These are phyloP conservation scores for Chytriomyces sp. DNA, from an alignment of 192 early-diverging fungal species.

Conservation along the genomic window DNA sequence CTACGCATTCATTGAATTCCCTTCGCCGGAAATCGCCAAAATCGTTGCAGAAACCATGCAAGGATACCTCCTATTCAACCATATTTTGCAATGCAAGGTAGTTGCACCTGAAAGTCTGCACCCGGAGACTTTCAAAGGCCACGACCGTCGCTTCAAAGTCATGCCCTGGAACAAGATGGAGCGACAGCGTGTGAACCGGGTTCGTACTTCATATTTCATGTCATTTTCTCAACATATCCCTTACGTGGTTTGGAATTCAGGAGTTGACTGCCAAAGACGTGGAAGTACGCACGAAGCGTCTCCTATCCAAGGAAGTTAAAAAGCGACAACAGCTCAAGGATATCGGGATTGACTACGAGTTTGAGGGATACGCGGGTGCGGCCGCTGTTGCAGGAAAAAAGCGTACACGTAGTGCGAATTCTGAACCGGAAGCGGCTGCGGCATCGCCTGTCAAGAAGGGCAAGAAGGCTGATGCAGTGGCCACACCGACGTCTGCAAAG, in stretches of 20 bases:
- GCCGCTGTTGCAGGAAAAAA: background rate
- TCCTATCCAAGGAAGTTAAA: constrained; percentile 61
- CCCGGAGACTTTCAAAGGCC: constrained; percentile 69
- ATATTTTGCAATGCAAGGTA: constrained; percentile 48
- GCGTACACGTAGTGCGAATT: background rate
- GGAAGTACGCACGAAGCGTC: constrained; percentile 42
- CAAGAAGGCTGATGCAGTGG: background rate
- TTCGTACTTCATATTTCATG: constrained; percentile 9
- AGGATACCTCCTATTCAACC: constrained; percentile 26
- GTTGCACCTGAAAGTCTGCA: constrained; percentile 75
- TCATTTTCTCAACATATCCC: background rate
- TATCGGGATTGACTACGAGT: constrained; percentile 89
- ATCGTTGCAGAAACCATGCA: constrained; percentile 97
- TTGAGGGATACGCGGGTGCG: constrained; percentile 62
- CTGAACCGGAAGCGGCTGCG: background rate
- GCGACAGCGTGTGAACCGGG: constrained; percentile 66
- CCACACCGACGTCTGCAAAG: no score
- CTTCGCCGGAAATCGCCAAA: constrained; percentile 72
- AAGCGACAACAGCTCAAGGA: constrained; percentile 65
- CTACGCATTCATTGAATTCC: constrained; percentile 94
- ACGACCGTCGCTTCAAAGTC: constrained; percentile 68
- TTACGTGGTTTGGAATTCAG: constrained; percentile 22
- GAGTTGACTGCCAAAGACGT: constrained; percentile 55
- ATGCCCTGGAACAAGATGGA: constrained; percentile 64
- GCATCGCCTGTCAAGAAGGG: background rate